Percentiles rank a stretch among this genome's conserved stretches.
These are phyloP conservation scores for Hyaloscypha variabilis DNA, from an alignment of 495 filamentous ascomycete genomes.

Conservation along the genomic window DNA sequence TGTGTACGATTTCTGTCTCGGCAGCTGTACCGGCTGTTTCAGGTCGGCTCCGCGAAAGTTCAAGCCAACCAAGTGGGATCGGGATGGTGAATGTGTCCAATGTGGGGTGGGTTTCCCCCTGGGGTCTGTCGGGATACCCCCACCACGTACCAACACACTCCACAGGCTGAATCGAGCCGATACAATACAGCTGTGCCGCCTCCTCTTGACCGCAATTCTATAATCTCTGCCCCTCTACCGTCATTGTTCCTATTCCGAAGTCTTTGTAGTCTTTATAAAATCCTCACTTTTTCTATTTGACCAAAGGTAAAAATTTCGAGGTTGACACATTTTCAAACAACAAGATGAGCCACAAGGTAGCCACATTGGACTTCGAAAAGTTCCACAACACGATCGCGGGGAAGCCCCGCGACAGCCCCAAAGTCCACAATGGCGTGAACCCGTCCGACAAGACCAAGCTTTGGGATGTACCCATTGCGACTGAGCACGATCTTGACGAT, in stretches of 20 bases:
- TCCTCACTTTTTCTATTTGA: background rate
- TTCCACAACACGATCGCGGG: constrained; percentile 48
- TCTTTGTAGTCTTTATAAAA: too few relatives aligned
- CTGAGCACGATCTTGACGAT: constrained; percentile 52
- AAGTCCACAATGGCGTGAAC: constrained; percentile 50
- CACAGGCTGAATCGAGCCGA: background rate
- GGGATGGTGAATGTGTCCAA: background rate
- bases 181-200: background rate
- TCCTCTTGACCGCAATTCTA: background rate
- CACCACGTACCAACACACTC: background rate
- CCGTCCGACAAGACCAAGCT: constrained; percentile 52
- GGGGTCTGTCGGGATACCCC: background rate
- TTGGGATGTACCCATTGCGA: constrained; percentile 55
- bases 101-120: background rate
- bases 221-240: background rate
- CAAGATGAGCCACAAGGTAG: background rate
- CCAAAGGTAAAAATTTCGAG: too few relatives aligned
- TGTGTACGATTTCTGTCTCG: background rate
- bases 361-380: constrained; percentile 1
- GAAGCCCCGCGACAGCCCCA: constrained; percentile 35
- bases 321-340: too few relatives aligned
- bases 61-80: background rate
- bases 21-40: background rate
- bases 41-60: background rate
- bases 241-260: background rate